These are phyloP conservation scores for Citeromyces siamensis DNA, from an alignment of 1,139 yeast species.

Conservation along the genomic window DNA sequence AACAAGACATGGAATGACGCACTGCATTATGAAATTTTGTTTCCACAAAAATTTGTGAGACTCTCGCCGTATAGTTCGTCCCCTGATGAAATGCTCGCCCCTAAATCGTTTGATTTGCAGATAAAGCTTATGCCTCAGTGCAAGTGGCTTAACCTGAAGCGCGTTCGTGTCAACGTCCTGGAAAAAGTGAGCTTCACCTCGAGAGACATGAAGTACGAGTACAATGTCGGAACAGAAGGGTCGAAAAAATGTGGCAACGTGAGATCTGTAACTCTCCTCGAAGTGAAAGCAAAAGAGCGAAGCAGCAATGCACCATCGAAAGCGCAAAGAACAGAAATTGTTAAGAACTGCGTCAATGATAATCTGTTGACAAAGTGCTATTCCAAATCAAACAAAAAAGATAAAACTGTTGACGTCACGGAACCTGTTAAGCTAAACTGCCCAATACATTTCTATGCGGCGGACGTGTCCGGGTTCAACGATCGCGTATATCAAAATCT, in stretches of 20 bases:
- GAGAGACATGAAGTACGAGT: conserved; percentile 38
- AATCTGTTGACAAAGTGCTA: conserved; percentile 49
- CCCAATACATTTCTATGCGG: conserved; percentile 19
- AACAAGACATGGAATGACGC: conserved; percentile 77
- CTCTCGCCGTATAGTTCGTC: conserved; percentile 39
- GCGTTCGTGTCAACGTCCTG: conserved; percentile 59
- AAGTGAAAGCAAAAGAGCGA: conserved; percentile 42
- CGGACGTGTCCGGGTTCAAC: conserved; percentile 16
- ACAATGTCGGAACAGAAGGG: conserved; percentile 38
- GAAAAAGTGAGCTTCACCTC: conserved; percentile 65
- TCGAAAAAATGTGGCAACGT: conserved; percentile 25
- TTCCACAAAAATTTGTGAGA: conserved; percentile 66
- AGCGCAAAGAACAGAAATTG: conserved; percentile 33
- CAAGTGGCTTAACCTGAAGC: conserved; percentile 53
- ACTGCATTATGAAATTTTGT: conserved; percentile 62
- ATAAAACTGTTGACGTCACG: conserved; percentile 17
- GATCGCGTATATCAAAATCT: conserved; percentile 15
- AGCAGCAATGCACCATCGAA: conserved; percentile 28
- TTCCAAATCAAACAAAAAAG: conserved; percentile 14
- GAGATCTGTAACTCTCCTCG: conserved; percentile 44
- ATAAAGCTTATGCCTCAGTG: conserved; percentile 65
- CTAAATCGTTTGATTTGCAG: conserved; percentile 29
- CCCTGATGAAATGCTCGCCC: conserved; percentile 24
- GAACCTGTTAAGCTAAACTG: conserved; percentile 21
- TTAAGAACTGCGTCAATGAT: conserved; percentile 45